Evolutionary conservation across 1,284 basidiomycete genomes (phyloP).

Genomic region (Rhodotorula sp.): DNA sequence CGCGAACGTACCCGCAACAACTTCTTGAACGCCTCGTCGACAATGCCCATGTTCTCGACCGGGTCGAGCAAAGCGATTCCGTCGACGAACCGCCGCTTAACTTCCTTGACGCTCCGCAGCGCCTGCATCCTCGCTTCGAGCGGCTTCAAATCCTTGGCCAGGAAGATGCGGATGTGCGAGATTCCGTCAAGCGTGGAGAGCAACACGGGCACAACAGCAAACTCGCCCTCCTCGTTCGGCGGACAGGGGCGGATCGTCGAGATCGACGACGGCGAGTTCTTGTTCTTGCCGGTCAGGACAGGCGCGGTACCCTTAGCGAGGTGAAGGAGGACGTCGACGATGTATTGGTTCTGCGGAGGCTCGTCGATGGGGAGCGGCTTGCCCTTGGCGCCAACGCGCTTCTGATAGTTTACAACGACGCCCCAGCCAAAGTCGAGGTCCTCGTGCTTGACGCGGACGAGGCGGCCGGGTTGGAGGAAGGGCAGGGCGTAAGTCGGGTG

Average conservation of each 20-base stretch:
- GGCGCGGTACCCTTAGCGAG: slow-evolving; percentile 67
- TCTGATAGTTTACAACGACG: slow-evolving; percentile 86
- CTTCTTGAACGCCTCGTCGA: slow-evolving; percentile 86
- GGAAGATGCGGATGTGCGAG: slow-evolving; percentile 78
- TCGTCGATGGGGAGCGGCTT: slow-evolving; percentile 60
- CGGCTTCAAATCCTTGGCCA: slow-evolving; percentile 85
- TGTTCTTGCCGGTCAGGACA: slow-evolving; percentile 53
- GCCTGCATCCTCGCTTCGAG: slow-evolving; percentile 73
- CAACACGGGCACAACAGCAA: slow-evolving; percentile 84
- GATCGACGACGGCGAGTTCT: slow-evolving; percentile 54
- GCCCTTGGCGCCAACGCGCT: slow-evolving; percentile 56
- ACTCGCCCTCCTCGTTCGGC: slow-evolving; percentile 62
- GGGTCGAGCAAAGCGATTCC: slow-evolving; percentile 88
- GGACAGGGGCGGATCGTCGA: slow-evolving; percentile 73
- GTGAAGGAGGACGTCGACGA: slow-evolving; percentile 88
- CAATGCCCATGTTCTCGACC: slow-evolving; percentile 92
- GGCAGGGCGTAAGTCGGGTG: slow-evolving; percentile 92
- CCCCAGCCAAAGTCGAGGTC: slow-evolving; percentile 96
- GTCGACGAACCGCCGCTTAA: slow-evolving; percentile 82
- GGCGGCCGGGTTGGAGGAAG: slow-evolving; percentile 86
- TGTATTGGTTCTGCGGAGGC: slow-evolving; percentile 84
- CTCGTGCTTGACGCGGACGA: slow-evolving; percentile 83
- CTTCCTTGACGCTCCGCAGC: slow-evolving; percentile 87
- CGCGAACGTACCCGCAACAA: slow-evolving; percentile 65
- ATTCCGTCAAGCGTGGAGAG: slow-evolving; percentile 83